phyloP scores from a whole-genome alignment of 2,329 filamentous ascomycete species.

The Cyphellophora attinorum region DNA sequence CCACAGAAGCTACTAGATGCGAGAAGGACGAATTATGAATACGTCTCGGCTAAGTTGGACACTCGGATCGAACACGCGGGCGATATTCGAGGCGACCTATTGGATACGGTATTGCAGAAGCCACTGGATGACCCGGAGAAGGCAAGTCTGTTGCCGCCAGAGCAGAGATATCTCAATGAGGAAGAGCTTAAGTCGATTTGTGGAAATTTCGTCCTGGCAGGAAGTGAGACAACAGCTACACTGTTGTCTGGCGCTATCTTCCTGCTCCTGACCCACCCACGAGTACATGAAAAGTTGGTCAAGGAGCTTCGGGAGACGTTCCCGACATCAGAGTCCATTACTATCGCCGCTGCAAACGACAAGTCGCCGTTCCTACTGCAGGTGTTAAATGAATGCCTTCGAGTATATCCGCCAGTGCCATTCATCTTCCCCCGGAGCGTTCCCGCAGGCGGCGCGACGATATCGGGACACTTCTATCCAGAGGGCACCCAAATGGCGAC shows the following conservation, averaged over 20 bases:
- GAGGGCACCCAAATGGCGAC: slow-evolving; percentile 8
- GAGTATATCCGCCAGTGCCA: slow-evolving; percentile 9
- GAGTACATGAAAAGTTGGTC: slow-evolving; percentile 22
- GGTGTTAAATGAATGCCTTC: slow-evolving; percentile 8
- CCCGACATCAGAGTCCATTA: slow-evolving; percentile 27
- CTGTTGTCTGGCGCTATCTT: slow-evolving; percentile 37
- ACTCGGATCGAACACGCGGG: neutral
- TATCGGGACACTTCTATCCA: slow-evolving; percentile 17
- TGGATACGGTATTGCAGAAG: slow-evolving; percentile 1
- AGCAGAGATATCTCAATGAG: slow-evolving; percentile 57
- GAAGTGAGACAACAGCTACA: slow-evolving; percentile 63
- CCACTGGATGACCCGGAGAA: slow-evolving; percentile 49
- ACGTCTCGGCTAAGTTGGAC: slow-evolving; percentile 1
- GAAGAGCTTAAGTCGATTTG: slow-evolving; percentile 40
- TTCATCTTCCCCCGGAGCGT: slow-evolving; percentile 18
- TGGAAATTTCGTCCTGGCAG: slow-evolving; percentile 56
- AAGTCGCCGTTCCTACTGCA: slow-evolving; percentile 11
- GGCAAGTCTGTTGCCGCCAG: slow-evolving; percentile 59
- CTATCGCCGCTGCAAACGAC: slow-evolving; percentile 6
- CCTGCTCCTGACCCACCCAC: slow-evolving; percentile 28
- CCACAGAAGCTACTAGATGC: slow-evolving; percentile 5
- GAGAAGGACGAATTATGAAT: slow-evolving; percentile 3
- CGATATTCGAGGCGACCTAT: neutral
- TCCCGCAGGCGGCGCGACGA: slow-evolving; percentile 26
- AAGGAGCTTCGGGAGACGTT: slow-evolving; percentile 29